Base-by-base conservation (phyloP, 805 yeast genomes). In the Candida chauliodis region DNA sequence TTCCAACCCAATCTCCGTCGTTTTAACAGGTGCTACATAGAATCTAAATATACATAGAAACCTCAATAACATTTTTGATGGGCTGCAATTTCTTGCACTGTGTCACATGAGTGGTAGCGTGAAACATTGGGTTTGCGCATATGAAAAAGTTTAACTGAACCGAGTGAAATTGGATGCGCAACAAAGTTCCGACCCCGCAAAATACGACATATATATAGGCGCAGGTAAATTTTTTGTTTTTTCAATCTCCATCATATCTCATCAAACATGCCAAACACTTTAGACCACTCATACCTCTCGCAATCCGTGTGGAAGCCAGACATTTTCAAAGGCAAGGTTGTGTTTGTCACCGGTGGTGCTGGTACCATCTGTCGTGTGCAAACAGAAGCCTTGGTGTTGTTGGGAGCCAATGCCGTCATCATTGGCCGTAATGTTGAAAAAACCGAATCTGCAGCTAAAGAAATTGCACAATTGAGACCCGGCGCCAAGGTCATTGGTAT, bases 361-460 rank as follows among this genome's bases (percentile, higher is more conserved):
- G 97, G 97, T 9, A 79, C 95, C n/a, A 90, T 91, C 39, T 90
- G 97, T 59, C 69, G 93, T 34, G 91, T 84, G 5, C 97, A 90
- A 59, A 77, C 84, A 0, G 95, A 86, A 56, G 95, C 95, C 0
- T 47, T 91, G 62, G 83, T 88, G 2, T 62, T 77, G 13, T 65
- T 91, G 8, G 98, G 98, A 4, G 93, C 96, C 38, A 71, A 86
- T 52, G 95, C 95, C 11, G 85, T 85, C 4, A 83, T 91, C 30
- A 59, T 91, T 20, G 96, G 98, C 2, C 75, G 97, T 54, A 81
- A 82, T 51, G 64, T 55, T 21, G 76, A 69, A 30, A 84, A 81
- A 49, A 85, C 96, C 0, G 72, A 67, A 38, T 49, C 59, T 27
- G 89, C 84, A 0, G 95, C 95, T 2, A 51, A 58, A 19, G 95